Percentiles rank a stretch among this genome's conserved stretches.
These are phyloP conservation scores for Tricholoma saponaceum DNA, from an alignment of 768 basidiomycete genomes.

Conservation along the genomic window DNA sequence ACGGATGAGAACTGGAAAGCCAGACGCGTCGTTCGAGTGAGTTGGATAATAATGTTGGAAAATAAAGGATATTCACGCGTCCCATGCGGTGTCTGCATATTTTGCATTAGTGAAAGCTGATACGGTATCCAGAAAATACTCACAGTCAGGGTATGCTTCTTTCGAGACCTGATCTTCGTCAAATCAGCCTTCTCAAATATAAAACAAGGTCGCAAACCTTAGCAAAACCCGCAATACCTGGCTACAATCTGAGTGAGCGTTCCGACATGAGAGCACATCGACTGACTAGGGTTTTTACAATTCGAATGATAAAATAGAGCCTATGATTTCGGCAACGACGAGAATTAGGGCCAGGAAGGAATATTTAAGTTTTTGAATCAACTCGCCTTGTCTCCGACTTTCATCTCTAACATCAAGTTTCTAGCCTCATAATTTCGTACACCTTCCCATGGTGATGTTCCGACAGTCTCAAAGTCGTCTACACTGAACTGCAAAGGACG, in stretches of 20 bases:
- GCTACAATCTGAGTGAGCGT: background rate
- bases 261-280: background rate
- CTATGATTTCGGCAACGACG: constrained; percentile 27
- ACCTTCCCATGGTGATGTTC: constrained; percentile 82
- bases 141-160: constrained; percentile 89
- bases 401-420: constrained; percentile 83
- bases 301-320: constrained; percentile 87
- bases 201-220: constrained; percentile 42
- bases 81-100: constrained; percentile 82
- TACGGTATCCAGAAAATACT: constrained; percentile 22
- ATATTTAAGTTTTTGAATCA: background rate
- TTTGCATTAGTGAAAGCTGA: background rate
- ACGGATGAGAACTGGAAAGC: constrained; percentile 60
- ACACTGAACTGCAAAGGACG: constrained; percentile 62
- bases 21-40: constrained; percentile 2
- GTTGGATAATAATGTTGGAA: background rate
- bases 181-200: constrained; percentile 2
- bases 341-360: background rate
- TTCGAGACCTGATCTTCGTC: constrained; percentile 56
- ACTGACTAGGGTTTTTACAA: constrained; percentile 73
- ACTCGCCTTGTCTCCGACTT: constrained; percentile 64
- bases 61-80: constrained; percentile 47
- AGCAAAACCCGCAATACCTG: constrained; percentile 80
- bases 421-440: constrained; percentile 81
- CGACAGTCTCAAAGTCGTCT: constrained; percentile 74